These are phyloP conservation scores for Trichoderma oligosporum DNA, from an alignment of 2,329 filamentous ascomycete genomes.

Conservation along the genomic window DNA sequence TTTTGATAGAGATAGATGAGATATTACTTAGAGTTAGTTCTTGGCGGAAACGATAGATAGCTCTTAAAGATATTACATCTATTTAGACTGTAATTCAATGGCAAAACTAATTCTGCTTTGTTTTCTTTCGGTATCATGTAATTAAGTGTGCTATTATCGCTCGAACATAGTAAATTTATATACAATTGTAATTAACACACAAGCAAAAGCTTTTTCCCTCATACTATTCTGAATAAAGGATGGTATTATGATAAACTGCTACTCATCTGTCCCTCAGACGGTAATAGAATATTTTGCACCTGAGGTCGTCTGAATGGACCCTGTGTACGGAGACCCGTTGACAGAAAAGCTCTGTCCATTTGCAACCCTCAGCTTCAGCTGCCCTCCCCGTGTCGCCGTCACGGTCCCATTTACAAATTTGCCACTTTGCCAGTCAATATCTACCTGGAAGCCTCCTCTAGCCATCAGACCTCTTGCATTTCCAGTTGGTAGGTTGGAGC, in stretches of 20 bases:
- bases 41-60: too few relatives aligned
- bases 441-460: slow-evolving; percentile 25
- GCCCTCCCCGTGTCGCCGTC: slow-evolving; percentile 23
- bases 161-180: too few relatives aligned
- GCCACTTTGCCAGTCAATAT: slow-evolving; percentile 24
- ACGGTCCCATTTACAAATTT: slow-evolving; percentile 24
- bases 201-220: too few relatives aligned
- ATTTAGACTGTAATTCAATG: too few relatives aligned
- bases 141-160: too few relatives aligned
- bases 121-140: too few relatives aligned
- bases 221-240: too few relatives aligned
- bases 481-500: slow-evolving; percentile 23
- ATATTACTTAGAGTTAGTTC: too few relatives aligned
- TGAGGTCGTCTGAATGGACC: slow-evolving; percentile 5
- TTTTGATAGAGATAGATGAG: not conserved
- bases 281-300: slow-evolving; percentile 14
- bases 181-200: too few relatives aligned
- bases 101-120: too few relatives aligned
- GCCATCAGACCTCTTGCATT: slow-evolving; percentile 25
- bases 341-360: slow-evolving; percentile 22
- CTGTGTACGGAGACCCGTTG: slow-evolving; percentile 22
- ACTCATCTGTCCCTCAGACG: not conserved
- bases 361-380: slow-evolving; percentile 23
- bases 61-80: too few relatives aligned
- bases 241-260: too few relatives aligned